These are phyloP conservation scores for Phoma sp. DNA, from an alignment of 2,329 filamentous ascomycete species.

Conservation along the genomic window DNA sequence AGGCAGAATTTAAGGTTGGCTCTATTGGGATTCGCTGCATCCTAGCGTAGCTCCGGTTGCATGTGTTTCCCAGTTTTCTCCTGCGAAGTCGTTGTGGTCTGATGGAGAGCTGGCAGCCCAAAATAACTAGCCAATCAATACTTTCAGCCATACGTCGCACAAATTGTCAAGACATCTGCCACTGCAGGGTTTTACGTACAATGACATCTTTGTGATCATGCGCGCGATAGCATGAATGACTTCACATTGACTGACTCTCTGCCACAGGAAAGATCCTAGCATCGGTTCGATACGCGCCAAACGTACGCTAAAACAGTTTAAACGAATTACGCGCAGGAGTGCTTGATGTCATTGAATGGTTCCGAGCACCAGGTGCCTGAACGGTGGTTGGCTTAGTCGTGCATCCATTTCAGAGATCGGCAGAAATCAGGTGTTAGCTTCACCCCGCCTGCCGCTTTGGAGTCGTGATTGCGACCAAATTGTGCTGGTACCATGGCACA, in stretches of 20 bases:
- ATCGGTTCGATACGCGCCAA: slow-evolving; percentile 5
- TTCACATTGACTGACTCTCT: background rate
- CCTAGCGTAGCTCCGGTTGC: background rate
- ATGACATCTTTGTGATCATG: background rate
- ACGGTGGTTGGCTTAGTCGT: background rate
- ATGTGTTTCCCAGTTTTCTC: slow-evolving; percentile 6
- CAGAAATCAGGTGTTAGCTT: slow-evolving; percentile 7
- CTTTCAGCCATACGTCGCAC: background rate
- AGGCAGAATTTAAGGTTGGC: background rate
- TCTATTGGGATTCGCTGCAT: background rate
- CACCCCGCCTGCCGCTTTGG: slow-evolving; percentile 4
- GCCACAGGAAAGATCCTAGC: background rate
- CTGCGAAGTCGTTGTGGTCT: slow-evolving; percentile 4
- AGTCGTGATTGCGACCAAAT: slow-evolving; percentile 6
- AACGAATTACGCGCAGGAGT: slow-evolving; percentile 17
- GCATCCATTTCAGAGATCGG: background rate
- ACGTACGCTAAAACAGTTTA: slow-evolving; percentile 13
- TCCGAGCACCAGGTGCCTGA: slow-evolving; percentile 8
- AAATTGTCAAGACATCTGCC: background rate
- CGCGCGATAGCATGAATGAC: background rate
- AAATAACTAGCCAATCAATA: slow-evolving; percentile 13
- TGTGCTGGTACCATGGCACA: background rate
- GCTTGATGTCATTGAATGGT: slow-evolving; percentile 12
- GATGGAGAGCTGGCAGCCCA: slow-evolving; percentile 2
- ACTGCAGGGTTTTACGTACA: slow-evolving; percentile 1